phyloP scores from a whole-genome alignment of 176 grass and related monocot genomes.

The Musa troglodytarum region DNA sequence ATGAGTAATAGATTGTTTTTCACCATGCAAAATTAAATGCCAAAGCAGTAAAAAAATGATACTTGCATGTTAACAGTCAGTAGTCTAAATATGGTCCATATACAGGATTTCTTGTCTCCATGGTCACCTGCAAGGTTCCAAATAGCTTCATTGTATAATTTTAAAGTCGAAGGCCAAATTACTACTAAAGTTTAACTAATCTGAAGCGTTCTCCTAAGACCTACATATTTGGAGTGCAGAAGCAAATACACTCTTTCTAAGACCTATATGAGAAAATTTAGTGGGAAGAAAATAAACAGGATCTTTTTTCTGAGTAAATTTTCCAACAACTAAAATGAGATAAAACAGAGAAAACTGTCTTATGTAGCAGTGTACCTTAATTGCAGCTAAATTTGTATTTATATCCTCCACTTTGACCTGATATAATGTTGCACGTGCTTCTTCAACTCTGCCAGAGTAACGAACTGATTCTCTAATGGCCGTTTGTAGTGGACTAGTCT shows the following conservation, averaged over 20 bases:
- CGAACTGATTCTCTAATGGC: slow-evolving; percentile 61
- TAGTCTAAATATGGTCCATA: background rate
- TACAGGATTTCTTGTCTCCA: background rate
- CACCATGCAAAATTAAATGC: too few relatives aligned
- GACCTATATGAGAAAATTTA: background rate
- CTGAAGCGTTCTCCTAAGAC: background rate
- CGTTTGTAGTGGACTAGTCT: slow-evolving; percentile 49
- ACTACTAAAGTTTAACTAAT: background rate
- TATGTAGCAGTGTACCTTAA: slow-evolving; percentile 37
- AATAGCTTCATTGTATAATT: too few relatives aligned
- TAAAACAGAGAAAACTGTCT: background rate
- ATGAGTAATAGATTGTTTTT: too few relatives aligned
- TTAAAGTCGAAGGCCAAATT: background rate
- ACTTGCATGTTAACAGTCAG: background rate
- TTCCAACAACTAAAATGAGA: background rate
- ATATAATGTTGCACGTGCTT: slow-evolving; percentile 57
- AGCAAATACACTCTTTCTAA: background rate
- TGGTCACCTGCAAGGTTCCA: background rate
- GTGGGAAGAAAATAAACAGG: background rate
- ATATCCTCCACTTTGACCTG: slow-evolving; percentile 83
- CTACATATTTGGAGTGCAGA: background rate
- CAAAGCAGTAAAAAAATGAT: background rate
- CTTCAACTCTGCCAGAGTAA: slow-evolving; percentile 60
- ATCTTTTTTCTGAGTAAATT: background rate
- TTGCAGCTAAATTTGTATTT: slow-evolving; percentile 73